Conservation (phyloP, 2,329 filamentous ascomycete genomes). For the Aspergillus carbonarius region DNA sequence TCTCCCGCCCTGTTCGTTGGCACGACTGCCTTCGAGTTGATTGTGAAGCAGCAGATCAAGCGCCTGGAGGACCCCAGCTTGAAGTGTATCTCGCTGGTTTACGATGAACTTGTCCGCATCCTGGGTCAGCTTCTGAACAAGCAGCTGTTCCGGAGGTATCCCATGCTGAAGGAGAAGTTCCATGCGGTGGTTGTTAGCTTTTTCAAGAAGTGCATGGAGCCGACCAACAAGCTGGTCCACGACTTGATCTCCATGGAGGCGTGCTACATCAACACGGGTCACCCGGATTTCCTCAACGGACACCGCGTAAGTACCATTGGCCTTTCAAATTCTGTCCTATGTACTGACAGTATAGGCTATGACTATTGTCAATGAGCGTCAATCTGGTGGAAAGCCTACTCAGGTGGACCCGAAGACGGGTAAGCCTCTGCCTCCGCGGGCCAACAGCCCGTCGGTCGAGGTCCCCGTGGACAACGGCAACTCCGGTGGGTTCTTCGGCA, state of each 20-base stretch:
- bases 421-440: constrained; percentile 81
- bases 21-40: constrained; percentile 96
- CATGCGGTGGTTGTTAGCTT: constrained; percentile 88
- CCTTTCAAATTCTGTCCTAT: not conserved
- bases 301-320: constrained; percentile 63
- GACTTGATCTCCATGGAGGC: constrained; percentile 95
- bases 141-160: constrained; percentile 87
- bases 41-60: constrained; percentile 98
- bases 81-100: constrained; percentile 96
- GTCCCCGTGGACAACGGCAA: constrained; percentile 55
- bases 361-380: constrained; percentile 94
- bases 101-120: constrained; percentile 95
- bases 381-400: constrained; percentile 76
- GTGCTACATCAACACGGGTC: constrained; percentile 97
- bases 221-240: constrained; percentile 92
- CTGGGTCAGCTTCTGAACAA: constrained; percentile 86
- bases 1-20: constrained; percentile 96
- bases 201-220: constrained; percentile 98
- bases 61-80: constrained; percentile 91
- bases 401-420: constrained; percentile 99
- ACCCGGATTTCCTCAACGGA: constrained; percentile 96
- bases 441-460: constrained; percentile 72
- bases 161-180: constrained; percentile 94
- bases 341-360: constrained; percentile 63
- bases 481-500: constrained; percentile 86